Evolutionary conservation across 2,329 filamentous ascomycete genomes (phyloP), one percentile per base, ranked within the genome.

Genomic region (Hypoxylon rubiginosum): DNA sequence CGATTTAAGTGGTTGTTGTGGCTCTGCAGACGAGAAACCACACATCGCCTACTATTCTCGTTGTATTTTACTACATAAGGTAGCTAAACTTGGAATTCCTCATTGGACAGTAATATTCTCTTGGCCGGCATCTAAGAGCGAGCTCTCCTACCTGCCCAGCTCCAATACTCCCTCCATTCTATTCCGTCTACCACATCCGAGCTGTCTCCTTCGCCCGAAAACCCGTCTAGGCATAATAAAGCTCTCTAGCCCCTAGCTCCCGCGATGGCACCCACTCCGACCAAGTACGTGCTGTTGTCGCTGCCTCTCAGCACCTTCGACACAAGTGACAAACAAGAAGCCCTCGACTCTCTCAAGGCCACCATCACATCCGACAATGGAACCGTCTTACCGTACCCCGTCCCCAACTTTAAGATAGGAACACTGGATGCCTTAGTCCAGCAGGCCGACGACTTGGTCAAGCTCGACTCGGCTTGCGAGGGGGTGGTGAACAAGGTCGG

Each of bases 381-480:
- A 77, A 88, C 87, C 56, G 91, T 93, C 49, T 83, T 89, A 55
- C 89, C 90, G 2, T 97, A 98, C 77, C 83, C 88, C 61, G 91
- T 98, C 69, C 96, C 96, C 19, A 91, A 94, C 71, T 97, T 99
- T 87, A 99, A 98, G 84, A 97, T 99, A 79, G 96, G 96, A 63
- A 97, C 96, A 0, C 86, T 99, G 39, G 96, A 99, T 82, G 93
- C 92, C 41, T 86, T 99, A 62, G 94, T 99, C 48, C 93, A 97
- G 82, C 95, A 99, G 81, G 96, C 96, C 61, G 96, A 99, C 77
- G 96, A 98, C 76, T 85, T 99, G 58, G 87, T 90, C 64, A 98
- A 97, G 88, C 89, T 98, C 55, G 93, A 97, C 72, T 80, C 85
- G 36, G 86, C 88, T 36, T 97, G 94, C 79, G 89, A 94, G 80